These are phyloP conservation scores for Asterella californica DNA, from an alignment of 225 moss, liverwort and hornwort genomes.

Conservation along the genomic window DNA sequence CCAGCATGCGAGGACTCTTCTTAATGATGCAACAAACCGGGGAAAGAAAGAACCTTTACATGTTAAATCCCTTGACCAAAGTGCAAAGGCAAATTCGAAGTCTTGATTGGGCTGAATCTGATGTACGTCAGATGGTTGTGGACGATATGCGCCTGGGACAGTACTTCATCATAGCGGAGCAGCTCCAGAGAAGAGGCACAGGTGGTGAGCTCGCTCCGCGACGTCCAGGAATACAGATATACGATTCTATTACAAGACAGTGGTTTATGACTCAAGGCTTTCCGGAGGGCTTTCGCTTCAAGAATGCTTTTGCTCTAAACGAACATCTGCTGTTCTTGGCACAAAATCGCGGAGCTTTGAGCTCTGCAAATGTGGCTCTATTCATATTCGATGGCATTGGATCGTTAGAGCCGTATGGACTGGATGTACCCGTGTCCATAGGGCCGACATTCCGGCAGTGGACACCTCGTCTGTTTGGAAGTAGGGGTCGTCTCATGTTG, in stretches of 20 bases:
- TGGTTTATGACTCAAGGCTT: slow-evolving; percentile 1
- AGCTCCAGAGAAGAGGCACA: neutral
- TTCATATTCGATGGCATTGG: slow-evolving; percentile 2
- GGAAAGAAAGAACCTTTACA: neutral
- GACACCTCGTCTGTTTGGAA: slow-evolving; percentile 17
- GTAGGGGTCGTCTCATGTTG: slow-evolving; percentile 11
- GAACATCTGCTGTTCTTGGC: slow-evolving; percentile 13
- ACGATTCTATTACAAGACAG: slow-evolving; percentile 2
- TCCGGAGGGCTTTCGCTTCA: slow-evolving; percentile 1
- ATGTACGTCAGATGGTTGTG: slow-evolving; percentile 11
- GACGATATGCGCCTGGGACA: slow-evolving; percentile 4
- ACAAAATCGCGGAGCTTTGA: neutral
- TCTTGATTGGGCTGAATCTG: slow-evolving; percentile 4
- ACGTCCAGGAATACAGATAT: slow-evolving; percentile 5
- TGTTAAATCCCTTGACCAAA: slow-evolving; percentile 14
- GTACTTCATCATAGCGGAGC: slow-evolving; percentile 17
- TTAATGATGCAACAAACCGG: neutral
- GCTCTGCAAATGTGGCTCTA: neutral
- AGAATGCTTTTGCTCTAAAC: slow-evolving; percentile 5
- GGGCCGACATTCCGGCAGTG: slow-evolving; percentile 18
- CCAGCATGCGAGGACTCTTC: slow-evolving; percentile 2
- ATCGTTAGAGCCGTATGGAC: neutral
- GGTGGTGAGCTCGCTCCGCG: neutral
- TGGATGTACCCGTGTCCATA: slow-evolving; percentile 15
- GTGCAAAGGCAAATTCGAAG: neutral